These are phyloP conservation scores for Fragosphaeria purpurea DNA, from an alignment of 2,329 filamentous ascomycete genomes.

Conservation along the genomic window DNA sequence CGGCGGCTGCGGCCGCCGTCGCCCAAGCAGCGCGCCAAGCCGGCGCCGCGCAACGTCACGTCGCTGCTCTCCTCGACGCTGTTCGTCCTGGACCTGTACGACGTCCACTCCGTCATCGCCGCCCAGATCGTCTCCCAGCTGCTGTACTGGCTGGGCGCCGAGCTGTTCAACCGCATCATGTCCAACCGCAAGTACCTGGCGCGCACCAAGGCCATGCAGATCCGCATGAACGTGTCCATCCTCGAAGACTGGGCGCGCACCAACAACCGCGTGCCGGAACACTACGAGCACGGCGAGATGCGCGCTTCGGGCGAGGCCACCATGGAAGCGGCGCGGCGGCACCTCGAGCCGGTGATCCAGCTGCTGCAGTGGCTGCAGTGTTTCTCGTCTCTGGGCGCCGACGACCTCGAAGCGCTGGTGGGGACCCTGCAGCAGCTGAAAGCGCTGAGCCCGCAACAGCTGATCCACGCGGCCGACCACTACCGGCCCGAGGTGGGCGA, in stretches of 20 bases:
- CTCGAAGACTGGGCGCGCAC: constrained; percentile 91
- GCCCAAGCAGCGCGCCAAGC: constrained; percentile 83
- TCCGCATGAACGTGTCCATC: constrained; percentile 94
- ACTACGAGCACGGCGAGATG: constrained; percentile 88
- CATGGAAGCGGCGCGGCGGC: constrained; percentile 70
- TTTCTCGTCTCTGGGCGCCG: constrained; percentile 78
- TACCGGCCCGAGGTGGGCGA: constrained; percentile 94
- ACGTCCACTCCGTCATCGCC: constrained; percentile 93
- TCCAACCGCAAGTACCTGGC: constrained; percentile 90
- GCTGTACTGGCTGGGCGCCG: constrained; percentile 90
- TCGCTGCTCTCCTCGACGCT: constrained; percentile 90
- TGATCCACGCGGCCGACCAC: constrained; percentile 84
- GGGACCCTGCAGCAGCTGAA: constrained; percentile 85
- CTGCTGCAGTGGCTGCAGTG: constrained; percentile 95
- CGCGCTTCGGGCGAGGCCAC: constrained; percentile 77
- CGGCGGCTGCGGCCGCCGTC: constrained; percentile 88
- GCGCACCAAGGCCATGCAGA: constrained; percentile 97
- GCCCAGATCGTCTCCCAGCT: constrained; percentile 86
- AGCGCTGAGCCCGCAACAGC: constrained; percentile 71
- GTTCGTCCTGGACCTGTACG: constrained; percentile 96
- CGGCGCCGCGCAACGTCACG: constrained; percentile 88
- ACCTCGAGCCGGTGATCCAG: constrained; percentile 85
- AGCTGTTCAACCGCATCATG: constrained; percentile 97
- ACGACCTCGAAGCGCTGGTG: constrained; percentile 81
- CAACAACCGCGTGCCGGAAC: constrained; percentile 90